Evolutionary conservation across 192 early-diverging fungal genomes (phyloP), one percentile per base, ranked within the genome.

Genomic region (Coemansia sp.): DNA sequence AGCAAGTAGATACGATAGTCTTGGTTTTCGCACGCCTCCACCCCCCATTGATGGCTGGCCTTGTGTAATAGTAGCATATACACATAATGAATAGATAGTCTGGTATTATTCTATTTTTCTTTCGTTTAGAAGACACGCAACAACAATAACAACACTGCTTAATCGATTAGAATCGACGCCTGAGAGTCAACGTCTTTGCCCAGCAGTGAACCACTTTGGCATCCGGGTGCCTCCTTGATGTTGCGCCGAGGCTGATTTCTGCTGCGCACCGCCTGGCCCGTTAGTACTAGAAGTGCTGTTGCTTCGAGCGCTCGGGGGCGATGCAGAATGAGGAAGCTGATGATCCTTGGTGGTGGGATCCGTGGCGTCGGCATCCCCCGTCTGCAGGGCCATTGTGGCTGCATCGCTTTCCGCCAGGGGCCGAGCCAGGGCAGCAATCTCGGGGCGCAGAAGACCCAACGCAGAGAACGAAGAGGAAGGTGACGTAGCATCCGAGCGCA

Each of bases 181-280:
- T 2, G 1, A 17, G 17, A 65, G 32, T 17, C 61, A 68, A 39
- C 68, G 74, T 16, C 53, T 64, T 50, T 76, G 70, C 5, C 79
- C 79, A 61, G 79, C 79, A 20, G 68, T 25, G 39, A 82, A 76
- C 79, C 79, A 82, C 48, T 82, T 82, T 25, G 79, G 79, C 74
- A 82, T 73, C 39, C 50, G 51, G 1, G 61, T 45, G 49, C 45
- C 22, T 44, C 45, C 22, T 44, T 65, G 46, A 11, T 48, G 46
- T 48, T 11, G n/a, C 5, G 46, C 11, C 46, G 46, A 48, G 11
- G 46, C 11, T 48, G 46, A 48, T 48, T 11, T 48, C 37, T 60
- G 22, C 13, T 64, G 45, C 19, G 42, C 40, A 16, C 49, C 19
- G 13, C 14, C 48, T 17, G 48, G 1, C 32, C 32, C 51, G 51